phyloP scores from a whole-genome alignment of 2,329 filamentous ascomycete species.

The Seiridium unicorne region DNA sequence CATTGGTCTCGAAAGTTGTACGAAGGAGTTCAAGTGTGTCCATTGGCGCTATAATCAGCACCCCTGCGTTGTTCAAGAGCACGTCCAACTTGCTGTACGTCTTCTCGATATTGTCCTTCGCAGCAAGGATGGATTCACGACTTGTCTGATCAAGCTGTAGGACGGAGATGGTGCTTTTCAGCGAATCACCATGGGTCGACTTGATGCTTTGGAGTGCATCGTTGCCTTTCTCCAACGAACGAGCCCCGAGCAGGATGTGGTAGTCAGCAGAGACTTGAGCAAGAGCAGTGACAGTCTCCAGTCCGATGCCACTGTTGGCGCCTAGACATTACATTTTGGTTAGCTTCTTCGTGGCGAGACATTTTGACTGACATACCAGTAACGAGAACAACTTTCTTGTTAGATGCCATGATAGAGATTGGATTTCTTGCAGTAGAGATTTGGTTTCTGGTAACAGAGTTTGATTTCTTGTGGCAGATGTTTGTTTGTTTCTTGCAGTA shows the following conservation, averaged over 20 bases:
- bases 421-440: no score
- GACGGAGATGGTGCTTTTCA: conserved; percentile 54
- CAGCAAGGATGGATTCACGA: conserved; percentile 23
- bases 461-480: no score
- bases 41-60: conserved; percentile 17
- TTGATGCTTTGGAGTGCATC: conserved; percentile 24
- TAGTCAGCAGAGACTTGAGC: conserved; percentile 33
- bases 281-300: conserved; percentile 34
- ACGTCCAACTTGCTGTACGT: conserved; percentile 28
- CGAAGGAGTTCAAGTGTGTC: conserved; percentile 31
- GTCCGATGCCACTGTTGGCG: conserved; percentile 46
- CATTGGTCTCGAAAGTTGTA: conserved; percentile 37
- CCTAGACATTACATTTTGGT: conserved; percentile 18
- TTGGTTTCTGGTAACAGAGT: no score
- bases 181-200: conserved; percentile 41
- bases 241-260: conserved; percentile 36
- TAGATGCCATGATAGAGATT: conserved; percentile 13
- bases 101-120: conserved; percentile 18
- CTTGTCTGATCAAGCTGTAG: conserved; percentile 18
- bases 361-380: conserved; percentile 21
- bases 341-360: not conserved
- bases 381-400: conserved; percentile 27
- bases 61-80: conserved; percentile 34
- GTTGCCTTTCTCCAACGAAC: conserved; percentile 35
- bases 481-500: no score